Conservation (phyloP, 108 stramenopile species). For the Conticribra weissflogii region DNA sequence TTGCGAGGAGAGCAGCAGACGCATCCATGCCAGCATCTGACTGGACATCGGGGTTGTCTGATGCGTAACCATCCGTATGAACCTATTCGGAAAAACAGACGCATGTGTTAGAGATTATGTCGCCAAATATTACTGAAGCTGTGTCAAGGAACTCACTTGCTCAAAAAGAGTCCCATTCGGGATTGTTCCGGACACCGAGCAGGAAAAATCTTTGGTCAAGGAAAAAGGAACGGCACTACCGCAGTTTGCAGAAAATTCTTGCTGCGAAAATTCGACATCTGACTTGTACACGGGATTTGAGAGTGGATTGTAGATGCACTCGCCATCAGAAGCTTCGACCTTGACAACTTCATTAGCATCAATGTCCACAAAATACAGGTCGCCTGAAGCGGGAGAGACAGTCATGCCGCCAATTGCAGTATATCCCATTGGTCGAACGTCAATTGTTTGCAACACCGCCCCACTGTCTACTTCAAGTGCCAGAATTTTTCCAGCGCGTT, state of each 20-base stretch:
- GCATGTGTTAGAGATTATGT: too few species aligned
- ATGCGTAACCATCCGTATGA: constrained; percentile 53
- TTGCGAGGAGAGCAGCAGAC: constrained; percentile 43
- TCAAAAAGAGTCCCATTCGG: constrained; percentile 52
- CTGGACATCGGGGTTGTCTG: constrained; percentile 49
- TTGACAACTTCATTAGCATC: constrained; percentile 37
- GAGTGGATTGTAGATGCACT: constrained; percentile 25
- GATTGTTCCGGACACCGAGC: constrained; percentile 28
- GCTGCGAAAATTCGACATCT: constrained; percentile 1
- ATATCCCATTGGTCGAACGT: constrained; percentile 24
- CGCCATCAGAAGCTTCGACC: constrained; percentile 12
- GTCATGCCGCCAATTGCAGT: constrained; percentile 45
- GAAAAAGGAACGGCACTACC: constrained; percentile 8
- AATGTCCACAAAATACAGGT: constrained; percentile 45
- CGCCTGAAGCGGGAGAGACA: constrained; percentile 26
- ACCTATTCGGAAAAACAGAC: too few species aligned
- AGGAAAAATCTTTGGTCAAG: constrained; percentile 18
- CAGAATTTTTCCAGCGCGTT: constrained; percentile 39
- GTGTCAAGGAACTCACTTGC: constrained; percentile 1
- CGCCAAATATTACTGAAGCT: too few species aligned
- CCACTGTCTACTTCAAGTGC: constrained; percentile 47
- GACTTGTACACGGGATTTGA: neutral
- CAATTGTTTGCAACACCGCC: constrained; percentile 28
- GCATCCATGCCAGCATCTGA: constrained; percentile 57
- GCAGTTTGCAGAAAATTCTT: neutral